phyloP scores from a whole-genome alignment of 306 rosid genomes.

The Casuarina cunninghamiana region DNA sequence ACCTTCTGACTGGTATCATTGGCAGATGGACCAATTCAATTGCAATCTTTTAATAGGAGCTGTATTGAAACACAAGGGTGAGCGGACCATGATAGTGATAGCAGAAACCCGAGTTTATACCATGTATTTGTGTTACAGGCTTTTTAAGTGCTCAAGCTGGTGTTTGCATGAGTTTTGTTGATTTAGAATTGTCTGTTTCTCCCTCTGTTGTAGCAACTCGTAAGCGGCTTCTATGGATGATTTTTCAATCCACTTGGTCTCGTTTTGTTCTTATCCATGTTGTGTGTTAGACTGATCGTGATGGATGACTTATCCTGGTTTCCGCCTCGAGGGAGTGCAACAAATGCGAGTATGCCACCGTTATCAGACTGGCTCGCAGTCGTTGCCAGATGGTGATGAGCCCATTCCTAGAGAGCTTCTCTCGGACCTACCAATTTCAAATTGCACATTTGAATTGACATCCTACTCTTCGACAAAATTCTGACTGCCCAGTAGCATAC shows the following conservation, averaged over 20 bases:
- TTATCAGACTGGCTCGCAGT: too few relatives aligned
- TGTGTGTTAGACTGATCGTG: not conserved
- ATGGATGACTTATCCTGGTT: too few relatives aligned
- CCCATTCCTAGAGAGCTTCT: too few relatives aligned
- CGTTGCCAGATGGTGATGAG: too few relatives aligned
- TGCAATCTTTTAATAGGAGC: not conserved
- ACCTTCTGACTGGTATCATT: not conserved
- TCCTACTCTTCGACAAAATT: too few relatives aligned
- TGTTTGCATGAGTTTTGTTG: not conserved
- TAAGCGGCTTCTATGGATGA: not conserved
- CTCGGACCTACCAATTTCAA: too few relatives aligned
- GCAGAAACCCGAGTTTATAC: not conserved
- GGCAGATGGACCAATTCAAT: not conserved
- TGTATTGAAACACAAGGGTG: not conserved
- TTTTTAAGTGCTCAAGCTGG: not conserved
- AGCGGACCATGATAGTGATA: not conserved
- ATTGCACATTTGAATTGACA: not conserved
- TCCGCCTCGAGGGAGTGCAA: too few relatives aligned
- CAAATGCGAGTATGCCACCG: too few relatives aligned
- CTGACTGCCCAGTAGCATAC: too few relatives aligned
- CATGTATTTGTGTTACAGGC: not conserved
- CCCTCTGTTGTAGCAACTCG: not conserved
- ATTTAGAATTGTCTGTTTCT: not conserved
- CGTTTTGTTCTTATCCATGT: not conserved
- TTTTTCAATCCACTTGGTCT: not conserved